phyloP scores from a whole-genome alignment of 1,284 basidiomycete species.

The Irpex sp. region DNA sequence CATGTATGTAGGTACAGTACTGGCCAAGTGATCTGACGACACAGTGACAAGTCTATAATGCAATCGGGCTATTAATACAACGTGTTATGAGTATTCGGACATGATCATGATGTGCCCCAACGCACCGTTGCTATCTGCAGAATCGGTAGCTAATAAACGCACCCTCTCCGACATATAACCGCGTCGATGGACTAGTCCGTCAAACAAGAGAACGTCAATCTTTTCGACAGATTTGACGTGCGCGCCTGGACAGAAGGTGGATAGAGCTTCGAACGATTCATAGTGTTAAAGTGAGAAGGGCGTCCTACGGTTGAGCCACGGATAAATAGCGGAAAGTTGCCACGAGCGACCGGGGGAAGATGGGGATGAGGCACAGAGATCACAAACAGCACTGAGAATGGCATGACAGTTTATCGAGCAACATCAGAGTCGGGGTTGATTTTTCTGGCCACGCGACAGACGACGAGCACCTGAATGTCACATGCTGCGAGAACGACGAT shows the following conservation, averaged over 20 bases:
- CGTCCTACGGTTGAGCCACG: background rate
- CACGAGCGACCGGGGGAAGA: background rate
- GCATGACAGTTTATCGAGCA: background rate
- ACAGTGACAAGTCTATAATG: background rate
- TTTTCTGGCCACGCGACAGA: background rate
- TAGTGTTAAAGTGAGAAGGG: background rate
- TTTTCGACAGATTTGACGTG: background rate
- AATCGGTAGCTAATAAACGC: background rate
- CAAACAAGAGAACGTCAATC: background rate
- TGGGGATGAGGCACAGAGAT: background rate
- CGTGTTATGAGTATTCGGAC: background rate
- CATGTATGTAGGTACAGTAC: background rate
- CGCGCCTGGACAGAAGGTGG: background rate
- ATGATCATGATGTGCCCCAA: too few species aligned
- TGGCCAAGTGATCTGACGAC: background rate
- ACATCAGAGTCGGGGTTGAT: background rate
- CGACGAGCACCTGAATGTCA: background rate
- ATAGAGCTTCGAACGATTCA: background rate
- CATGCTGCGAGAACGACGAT: background rate
- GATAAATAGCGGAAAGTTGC: background rate
- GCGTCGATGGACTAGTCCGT: background rate
- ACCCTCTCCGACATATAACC: background rate
- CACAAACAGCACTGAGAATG: background rate
- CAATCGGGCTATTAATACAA: background rate
- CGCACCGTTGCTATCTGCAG: background rate